A percentile compares a stretch with the other conserved stretches of the same genome.
Conservation (phyloP, 768 basidiomycete species). For the Grammothele lineata region DNA sequence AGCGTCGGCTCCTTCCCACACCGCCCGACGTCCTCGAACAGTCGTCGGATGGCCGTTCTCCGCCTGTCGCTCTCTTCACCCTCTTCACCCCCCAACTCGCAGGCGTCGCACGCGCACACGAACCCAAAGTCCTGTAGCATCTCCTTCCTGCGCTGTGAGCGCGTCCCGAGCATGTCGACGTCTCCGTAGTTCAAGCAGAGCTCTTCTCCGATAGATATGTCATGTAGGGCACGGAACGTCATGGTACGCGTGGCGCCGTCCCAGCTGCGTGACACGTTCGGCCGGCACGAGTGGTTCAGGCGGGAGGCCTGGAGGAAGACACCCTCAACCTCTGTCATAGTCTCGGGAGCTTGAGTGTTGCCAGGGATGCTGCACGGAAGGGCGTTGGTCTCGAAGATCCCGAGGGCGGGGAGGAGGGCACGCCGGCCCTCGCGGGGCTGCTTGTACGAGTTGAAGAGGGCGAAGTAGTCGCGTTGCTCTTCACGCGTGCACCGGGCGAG, state of each 20-base stretch:
- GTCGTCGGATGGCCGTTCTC: constrained; percentile 13
- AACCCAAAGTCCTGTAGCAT: constrained; percentile 17
- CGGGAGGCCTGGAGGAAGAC: constrained; percentile 26
- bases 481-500: constrained; percentile 21
- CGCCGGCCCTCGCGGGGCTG: constrained; percentile 1
- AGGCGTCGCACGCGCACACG: constrained; percentile 20
- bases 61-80: constrained; percentile 19
- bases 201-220: constrained; percentile 22
- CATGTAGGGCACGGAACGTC: constrained; percentile 22
- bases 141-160: constrained; percentile 10
- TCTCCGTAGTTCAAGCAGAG: constrained; percentile 25
- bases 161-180: constrained; percentile 15
- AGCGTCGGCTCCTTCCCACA: constrained; percentile 23
- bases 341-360: neutral
- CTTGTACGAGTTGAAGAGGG: constrained; percentile 22
- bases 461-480: constrained; percentile 25
- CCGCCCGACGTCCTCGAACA: constrained; percentile 20
- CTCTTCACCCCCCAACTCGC: constrained; percentile 15
- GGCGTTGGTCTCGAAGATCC: constrained; percentile 28
- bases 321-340: constrained; percentile 8
- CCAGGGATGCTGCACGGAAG: constrained; percentile 16
- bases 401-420: constrained; percentile 21
- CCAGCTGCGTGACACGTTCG: constrained; percentile 26
- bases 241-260: constrained; percentile 18
- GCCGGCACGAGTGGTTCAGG: constrained; percentile 29